phyloP scores from a whole-genome alignment of 371 early-diverging fungal species.

The Apophysomyces ossiformis region DNA sequence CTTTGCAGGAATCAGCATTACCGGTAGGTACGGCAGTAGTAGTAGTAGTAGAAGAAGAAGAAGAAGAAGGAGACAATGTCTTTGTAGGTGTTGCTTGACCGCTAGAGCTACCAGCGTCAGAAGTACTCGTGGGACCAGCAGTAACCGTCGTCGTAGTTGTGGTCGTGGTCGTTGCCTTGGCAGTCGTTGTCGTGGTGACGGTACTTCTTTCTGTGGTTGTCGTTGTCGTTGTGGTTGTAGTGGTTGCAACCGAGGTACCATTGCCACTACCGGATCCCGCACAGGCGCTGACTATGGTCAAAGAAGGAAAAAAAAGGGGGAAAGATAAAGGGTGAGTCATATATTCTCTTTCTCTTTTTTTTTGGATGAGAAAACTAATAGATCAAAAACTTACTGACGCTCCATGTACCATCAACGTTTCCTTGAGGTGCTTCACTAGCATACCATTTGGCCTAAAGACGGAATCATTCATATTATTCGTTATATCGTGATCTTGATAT shows the following conservation, averaged over 20 bases:
- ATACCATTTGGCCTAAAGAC: slow-evolving; percentile 47
- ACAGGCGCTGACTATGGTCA: slow-evolving; percentile 14
- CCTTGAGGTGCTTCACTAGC: slow-evolving; percentile 27
- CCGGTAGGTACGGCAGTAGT: no score
- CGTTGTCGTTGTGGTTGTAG: slow-evolving; percentile 12
- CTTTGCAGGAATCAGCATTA: slow-evolving; percentile 5
- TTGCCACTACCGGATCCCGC: background rate
- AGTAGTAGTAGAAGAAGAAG: no score
- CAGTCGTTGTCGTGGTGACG: slow-evolving; percentile 10
- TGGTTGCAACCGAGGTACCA: slow-evolving; percentile 1
- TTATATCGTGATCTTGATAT: background rate
- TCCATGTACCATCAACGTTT: slow-evolving; percentile 33
- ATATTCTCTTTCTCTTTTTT: no score
- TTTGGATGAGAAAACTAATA: no score
- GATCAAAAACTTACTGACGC: slow-evolving; percentile 24
- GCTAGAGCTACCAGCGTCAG: slow-evolving; percentile 26
- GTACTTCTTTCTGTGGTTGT: slow-evolving; percentile 25
- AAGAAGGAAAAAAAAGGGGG: no score
- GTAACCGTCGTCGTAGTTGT: slow-evolving; percentile 21
- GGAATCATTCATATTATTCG: background rate
- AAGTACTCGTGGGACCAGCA: slow-evolving; percentile 13
- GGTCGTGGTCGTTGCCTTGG: slow-evolving; percentile 7
- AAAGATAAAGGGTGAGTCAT: no score
- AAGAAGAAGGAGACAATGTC: background rate
- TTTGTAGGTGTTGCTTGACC: slow-evolving; percentile 14